Conservation (phyloP, 2,329 filamentous ascomycete genomes). For the Ampelomyces quisqualis region DNA sequence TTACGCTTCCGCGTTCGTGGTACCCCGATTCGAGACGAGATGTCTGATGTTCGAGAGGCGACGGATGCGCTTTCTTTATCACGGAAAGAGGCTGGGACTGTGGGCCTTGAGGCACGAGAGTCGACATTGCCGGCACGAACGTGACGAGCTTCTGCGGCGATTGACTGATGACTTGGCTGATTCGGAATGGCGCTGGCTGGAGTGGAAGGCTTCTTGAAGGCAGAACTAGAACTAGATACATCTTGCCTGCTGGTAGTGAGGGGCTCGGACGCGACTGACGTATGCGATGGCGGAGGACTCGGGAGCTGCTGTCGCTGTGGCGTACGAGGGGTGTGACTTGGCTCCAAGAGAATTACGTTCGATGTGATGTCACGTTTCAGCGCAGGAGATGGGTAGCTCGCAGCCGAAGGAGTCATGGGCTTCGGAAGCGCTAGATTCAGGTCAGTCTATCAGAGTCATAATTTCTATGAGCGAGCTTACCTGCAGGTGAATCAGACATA, state of each 20-base stretch:
- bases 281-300: not conserved
- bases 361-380: no score
- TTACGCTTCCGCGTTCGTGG: constrained; percentile 6
- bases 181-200: constrained; percentile 6
- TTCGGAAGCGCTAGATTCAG: not conserved
- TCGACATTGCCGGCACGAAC: constrained; percentile 1
- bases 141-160: not conserved
- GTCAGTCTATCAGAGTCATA: not conserved
- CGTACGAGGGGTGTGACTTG: no score
- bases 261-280: not conserved
- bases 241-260: not conserved
- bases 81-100: not conserved
- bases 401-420: not conserved
- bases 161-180: not conserved
- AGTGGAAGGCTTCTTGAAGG: constrained; percentile 13
- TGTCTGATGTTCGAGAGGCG: not conserved
- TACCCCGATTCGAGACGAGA: not conserved
- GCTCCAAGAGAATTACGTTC: no score
- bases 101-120: constrained; percentile 8
- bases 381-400: not conserved
- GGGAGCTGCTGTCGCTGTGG: not conserved
- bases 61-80: constrained; percentile 2
- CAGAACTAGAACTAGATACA: not conserved
- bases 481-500: not conserved
- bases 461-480: not conserved